phyloP scores from a whole-genome alignment of 2,329 filamentous ascomycete genomes.

The Ceratocystis papillata region DNA sequence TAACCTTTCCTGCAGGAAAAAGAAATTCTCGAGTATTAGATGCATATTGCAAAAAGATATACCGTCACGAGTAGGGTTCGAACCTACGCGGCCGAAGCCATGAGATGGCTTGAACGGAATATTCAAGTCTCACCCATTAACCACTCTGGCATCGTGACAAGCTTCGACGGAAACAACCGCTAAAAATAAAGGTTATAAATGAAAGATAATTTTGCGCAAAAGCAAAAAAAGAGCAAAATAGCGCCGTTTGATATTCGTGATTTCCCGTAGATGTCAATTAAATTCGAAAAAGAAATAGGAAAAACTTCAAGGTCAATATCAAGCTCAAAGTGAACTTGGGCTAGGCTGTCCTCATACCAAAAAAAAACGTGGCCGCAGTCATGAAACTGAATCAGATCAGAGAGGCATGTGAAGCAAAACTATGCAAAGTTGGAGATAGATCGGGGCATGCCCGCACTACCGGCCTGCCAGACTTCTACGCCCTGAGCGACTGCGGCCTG shows the following conservation, averaged over 20 bases:
- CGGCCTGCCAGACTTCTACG: not conserved
- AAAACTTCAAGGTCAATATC: too few species aligned
- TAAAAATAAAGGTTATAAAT: too few species aligned
- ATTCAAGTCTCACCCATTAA: conserved; percentile 25
- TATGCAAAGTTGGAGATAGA: not conserved
- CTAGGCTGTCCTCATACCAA: not conserved
- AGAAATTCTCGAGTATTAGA: too few species aligned
- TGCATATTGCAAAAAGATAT: too few species aligned
- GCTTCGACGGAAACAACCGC: too few species aligned
- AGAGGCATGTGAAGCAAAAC: not conserved
- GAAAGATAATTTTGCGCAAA: too few species aligned
- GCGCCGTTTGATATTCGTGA: too few species aligned
- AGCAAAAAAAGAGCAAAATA: too few species aligned
- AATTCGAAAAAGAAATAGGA: too few species aligned
- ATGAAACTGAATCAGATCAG: not conserved
- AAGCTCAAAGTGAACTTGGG: not conserved
- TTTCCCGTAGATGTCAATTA: too few species aligned
- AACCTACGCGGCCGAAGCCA: conserved; percentile 25
- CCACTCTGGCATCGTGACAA: conserved; percentile 25
- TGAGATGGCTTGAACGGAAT: conserved; percentile 24
- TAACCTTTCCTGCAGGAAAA: too few species aligned
- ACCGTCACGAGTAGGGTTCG: conserved; percentile 25
- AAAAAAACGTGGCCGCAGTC: not conserved
- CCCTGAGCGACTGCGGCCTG: not conserved
- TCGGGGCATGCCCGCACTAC: not conserved